Evolutionary conservation across 1,139 yeast genomes (phyloP).

Genomic region (Meyerozyma smithsonii): DNA sequence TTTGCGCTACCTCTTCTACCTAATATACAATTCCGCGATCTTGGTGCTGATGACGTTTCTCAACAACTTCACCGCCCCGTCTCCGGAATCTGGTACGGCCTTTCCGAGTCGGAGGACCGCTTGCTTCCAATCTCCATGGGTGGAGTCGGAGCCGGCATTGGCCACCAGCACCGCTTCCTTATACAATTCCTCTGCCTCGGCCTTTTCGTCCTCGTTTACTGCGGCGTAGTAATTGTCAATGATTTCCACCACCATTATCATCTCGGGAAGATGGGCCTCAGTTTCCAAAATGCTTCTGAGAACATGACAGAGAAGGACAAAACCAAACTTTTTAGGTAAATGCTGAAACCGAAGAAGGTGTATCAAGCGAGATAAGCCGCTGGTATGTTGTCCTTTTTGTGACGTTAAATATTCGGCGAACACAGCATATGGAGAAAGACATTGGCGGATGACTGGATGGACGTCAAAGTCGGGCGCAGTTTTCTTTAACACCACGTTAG

Average conservation of each 20-base stretch:
- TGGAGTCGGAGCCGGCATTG: background rate
- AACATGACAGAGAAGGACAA: slow-evolving; percentile 46
- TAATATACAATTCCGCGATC: slow-evolving; percentile 37
- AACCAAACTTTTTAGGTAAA: slow-evolving; percentile 55
- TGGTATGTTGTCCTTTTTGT: slow-evolving; percentile 18
- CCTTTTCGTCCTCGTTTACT: slow-evolving; percentile 18
- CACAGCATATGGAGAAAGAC: slow-evolving; percentile 71
- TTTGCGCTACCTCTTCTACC: background rate
- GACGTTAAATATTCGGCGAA: slow-evolving; percentile 44
- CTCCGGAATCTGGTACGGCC: slow-evolving; percentile 21
- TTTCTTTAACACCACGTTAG: slow-evolving; percentile 45
- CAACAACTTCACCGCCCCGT: slow-evolving; percentile 22
- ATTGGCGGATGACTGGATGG: slow-evolving; percentile 59
- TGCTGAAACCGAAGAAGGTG: slow-evolving; percentile 60
- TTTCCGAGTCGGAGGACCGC: slow-evolving; percentile 13
- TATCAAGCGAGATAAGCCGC: slow-evolving; percentile 36
- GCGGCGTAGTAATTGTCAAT: slow-evolving; percentile 44
- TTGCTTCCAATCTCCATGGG: slow-evolving; percentile 31
- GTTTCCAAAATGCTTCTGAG: slow-evolving; percentile 36
- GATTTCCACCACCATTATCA: slow-evolving; percentile 44
- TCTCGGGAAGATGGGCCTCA: slow-evolving; percentile 36
- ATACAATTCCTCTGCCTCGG: slow-evolving; percentile 31
- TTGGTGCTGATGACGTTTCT: slow-evolving; percentile 31
- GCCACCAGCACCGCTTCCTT: slow-evolving; percentile 19
- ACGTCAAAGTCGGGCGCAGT: slow-evolving; percentile 31